phyloP scores from a whole-genome alignment of 768 basidiomycete genomes.

The Phlebiopsis gigantea region DNA sequence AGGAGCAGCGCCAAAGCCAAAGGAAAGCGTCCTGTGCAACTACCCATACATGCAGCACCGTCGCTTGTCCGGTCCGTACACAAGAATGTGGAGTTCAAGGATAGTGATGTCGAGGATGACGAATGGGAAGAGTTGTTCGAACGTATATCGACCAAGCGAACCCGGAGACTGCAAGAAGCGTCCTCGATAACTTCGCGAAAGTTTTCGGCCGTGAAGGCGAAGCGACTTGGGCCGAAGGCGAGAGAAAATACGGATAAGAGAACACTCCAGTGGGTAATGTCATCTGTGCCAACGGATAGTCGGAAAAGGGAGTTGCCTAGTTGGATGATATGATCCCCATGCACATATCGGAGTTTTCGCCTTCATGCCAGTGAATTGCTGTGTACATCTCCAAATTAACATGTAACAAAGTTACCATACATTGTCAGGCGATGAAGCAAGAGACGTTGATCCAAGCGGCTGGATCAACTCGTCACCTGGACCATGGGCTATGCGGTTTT shows the following conservation, averaged over 20 bases:
- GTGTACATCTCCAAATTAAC: background rate
- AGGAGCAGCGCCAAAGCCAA: background rate
- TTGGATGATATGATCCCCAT: background rate
- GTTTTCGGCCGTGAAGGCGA: background rate
- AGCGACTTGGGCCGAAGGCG: background rate
- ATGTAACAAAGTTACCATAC: no score
- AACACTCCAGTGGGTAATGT: background rate
- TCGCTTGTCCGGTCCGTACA: background rate
- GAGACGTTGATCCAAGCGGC: no score
- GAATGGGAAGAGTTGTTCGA: background rate
- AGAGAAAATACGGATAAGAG: background rate
- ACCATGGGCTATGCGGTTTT: no score
- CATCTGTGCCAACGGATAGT: background rate
- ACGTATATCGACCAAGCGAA: no score
- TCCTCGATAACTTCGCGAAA: background rate
- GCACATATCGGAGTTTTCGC: background rate
- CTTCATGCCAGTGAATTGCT: background rate
- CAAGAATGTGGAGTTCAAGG: background rate
- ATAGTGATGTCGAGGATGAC: background rate
- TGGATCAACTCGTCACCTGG: no score
- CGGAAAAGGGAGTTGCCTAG: background rate
- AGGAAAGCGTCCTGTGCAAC: background rate
- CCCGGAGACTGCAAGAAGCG: no score
- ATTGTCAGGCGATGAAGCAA: no score
- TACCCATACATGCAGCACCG: background rate